Evolutionary conservation across 805 yeast species (phyloP).

Genomic region (Hanseniaspora lachancei): DNA sequence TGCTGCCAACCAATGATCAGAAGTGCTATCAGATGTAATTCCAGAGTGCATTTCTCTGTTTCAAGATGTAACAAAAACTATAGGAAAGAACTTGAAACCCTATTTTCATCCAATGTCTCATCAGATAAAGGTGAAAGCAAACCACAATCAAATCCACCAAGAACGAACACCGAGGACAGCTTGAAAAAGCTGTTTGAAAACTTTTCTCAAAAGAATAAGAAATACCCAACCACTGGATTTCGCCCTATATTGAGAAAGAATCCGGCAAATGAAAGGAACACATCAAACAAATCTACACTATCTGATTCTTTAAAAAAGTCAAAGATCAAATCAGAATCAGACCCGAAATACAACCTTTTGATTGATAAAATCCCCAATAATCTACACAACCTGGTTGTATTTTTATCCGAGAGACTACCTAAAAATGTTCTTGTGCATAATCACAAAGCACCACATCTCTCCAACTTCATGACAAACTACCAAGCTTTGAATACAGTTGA

Average conservation of each 20-base stretch:
- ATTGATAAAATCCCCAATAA: not conserved
- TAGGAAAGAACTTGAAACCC: not conserved
- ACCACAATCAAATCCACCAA: not conserved
- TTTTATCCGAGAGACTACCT: not conserved
- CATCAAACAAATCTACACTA: too few species aligned
- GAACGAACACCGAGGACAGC: not conserved
- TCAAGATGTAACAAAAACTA: not conserved
- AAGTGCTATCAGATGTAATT: not conserved
- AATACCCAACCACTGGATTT: not conserved
- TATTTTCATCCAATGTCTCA: not conserved
- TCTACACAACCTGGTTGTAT: not conserved
- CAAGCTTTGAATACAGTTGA: not conserved
- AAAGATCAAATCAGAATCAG: not conserved
- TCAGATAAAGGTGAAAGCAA: not conserved
- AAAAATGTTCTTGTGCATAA: not conserved
- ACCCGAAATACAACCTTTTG: not conserved
- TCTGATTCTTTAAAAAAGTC: not conserved
- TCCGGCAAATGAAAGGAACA: not conserved
- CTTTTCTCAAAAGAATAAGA: not conserved
- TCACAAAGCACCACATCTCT: not conserved
- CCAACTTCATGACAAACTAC: not conserved
- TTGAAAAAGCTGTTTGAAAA: not conserved
- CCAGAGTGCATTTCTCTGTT: not conserved
- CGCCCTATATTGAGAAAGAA: not conserved
- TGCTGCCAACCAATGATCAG: not conserved